Conservation (phyloP, 495 filamentous ascomycete species). For the Rhizodiscina lignyota region DNA sequence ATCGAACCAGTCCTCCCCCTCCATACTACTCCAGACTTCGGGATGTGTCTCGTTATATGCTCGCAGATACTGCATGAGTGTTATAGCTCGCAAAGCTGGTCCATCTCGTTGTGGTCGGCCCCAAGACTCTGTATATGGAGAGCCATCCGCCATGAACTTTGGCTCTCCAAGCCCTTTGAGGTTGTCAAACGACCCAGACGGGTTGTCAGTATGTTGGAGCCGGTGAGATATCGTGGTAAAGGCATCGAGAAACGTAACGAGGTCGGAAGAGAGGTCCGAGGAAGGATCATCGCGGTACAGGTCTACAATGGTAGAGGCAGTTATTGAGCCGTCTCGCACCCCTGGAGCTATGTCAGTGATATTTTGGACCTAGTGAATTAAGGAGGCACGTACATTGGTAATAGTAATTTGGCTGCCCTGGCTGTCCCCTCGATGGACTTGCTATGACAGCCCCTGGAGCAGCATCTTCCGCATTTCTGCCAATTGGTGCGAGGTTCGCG, state of each 20-base stretch:
- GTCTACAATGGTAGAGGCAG: constrained; percentile 14
- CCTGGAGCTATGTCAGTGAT: constrained; percentile 5
- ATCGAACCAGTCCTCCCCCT: constrained; percentile 15
- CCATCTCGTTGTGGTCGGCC: constrained; percentile 48
- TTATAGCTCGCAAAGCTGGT: constrained; percentile 32
- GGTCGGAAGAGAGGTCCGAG: constrained; percentile 5
- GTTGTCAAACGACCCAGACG: constrained; percentile 32
- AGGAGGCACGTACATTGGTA: constrained; percentile 15
- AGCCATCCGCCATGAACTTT: constrained; percentile 38
- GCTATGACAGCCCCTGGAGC: constrained; percentile 14
- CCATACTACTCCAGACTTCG: constrained; percentile 11
- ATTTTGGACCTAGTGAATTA: no score
- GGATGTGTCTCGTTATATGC: constrained; percentile 21
- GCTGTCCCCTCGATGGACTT: constrained; percentile 12
- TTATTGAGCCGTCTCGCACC: constrained; percentile 21
- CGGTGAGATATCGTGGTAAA: constrained; percentile 12
- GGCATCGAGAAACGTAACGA: constrained; percentile 11
- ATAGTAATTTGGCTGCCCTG: constrained; percentile 16
- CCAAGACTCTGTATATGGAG: constrained; percentile 38
- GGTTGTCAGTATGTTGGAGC: constrained; percentile 24
- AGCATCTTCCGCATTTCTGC: constrained; percentile 9
- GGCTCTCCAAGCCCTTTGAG: constrained; percentile 42
- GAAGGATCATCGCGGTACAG: constrained; percentile 13
- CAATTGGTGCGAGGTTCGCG: constrained; percentile 16
- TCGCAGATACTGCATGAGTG: constrained; percentile 27